Base-by-base conservation (phyloP, 2,329 filamentous ascomycete genomes). In the Fusarium fujikuroi region DNA sequence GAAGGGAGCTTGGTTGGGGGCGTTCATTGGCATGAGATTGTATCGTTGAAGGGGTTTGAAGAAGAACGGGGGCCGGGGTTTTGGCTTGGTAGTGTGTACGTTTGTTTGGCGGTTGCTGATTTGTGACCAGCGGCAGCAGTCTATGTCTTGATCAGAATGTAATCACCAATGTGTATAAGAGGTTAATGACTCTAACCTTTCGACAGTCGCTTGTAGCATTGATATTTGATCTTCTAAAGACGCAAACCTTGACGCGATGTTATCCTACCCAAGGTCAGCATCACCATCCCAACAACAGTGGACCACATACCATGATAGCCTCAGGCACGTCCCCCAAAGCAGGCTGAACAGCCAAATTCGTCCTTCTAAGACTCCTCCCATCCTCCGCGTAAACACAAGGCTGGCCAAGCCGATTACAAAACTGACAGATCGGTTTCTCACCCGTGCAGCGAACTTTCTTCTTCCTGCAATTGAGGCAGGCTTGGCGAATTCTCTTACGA, bases 381-480 rank as follows among this genome's bases (percentile, higher is more conserved):
- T 69, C 59, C 25, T 69, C 66, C 15, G 44, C 66, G 28, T 69
- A 69, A 7, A 65, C 28, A 23, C 66, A 69, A 15, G 23, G 34
- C 18, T 69, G 66, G 2, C 49, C 54, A 19, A 69, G 46, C 7
- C 66, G 52, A 7, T 11, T 52, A n/a, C 66, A 69, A n/a, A 69
- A 69, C 19, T 49, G 56, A 12, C 65, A 69, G n/a, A 52, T 46
- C 3, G 66, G 66, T 16, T 69, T 69, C 19, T 69, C 66, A 3
- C 66, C 66, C 6, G 59, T 65, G 16, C 66, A 69, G 4, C 66
- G 52, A 16, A 69, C 65, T 7, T 69, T 69, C 39, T 69, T 69
- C 30, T 54, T 52, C 28, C 66, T 69, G 23, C 65, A 68, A 9
- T 68, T 68, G 30, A 68, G 65, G 21, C 65, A 68, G 4, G 65